Evolutionary conservation across 768 basidiomycete genomes (phyloP).

Genomic region (Lyophyllum atratum): DNA sequence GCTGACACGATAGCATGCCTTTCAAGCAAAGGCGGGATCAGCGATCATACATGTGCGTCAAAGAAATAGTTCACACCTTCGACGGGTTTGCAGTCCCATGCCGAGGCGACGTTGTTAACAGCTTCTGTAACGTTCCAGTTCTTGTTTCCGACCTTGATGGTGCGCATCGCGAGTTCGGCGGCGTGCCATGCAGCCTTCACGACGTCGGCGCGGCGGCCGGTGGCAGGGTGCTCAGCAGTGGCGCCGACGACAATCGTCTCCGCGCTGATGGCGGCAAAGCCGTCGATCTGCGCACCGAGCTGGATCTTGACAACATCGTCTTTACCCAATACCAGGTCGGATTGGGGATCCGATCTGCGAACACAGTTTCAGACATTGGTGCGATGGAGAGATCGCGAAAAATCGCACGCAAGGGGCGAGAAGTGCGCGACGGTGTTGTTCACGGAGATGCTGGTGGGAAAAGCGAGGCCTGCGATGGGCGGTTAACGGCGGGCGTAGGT

Average conservation of each 20-base stretch:
- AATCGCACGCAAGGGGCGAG: constrained; percentile 86
- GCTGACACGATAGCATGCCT: constrained; percentile 97
- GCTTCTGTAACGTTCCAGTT: constrained; percentile 95
- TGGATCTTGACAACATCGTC: constrained; percentile 96
- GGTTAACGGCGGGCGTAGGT: neutral
- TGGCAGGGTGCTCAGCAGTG: constrained; percentile 69
- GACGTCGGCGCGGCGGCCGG: constrained; percentile 87
- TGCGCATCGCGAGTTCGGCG: constrained; percentile 89
- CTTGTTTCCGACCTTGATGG: constrained; percentile 89
- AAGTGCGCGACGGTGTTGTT: constrained; percentile 97
- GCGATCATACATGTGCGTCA: neutral
- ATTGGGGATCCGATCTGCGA: constrained; percentile 72
- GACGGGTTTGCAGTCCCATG: constrained; percentile 88
- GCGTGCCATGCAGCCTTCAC: constrained; percentile 93
- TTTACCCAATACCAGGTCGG: constrained; percentile 69
- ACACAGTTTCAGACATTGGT: constrained; percentile 17
- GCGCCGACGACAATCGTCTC: constrained; percentile 93
- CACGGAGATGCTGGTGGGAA: constrained; percentile 92
- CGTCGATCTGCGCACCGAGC: constrained; percentile 97
- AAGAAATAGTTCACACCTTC: constrained; percentile 61
- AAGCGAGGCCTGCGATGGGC: constrained; percentile 70
- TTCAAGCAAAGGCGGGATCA: neutral
- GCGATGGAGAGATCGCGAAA: constrained; percentile 27
- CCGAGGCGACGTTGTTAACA: constrained; percentile 68
- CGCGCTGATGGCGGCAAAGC: constrained; percentile 90